These are phyloP conservation scores for Candida silvicultrix DNA, from an alignment of 805 yeast species.

Conservation along the genomic window DNA sequence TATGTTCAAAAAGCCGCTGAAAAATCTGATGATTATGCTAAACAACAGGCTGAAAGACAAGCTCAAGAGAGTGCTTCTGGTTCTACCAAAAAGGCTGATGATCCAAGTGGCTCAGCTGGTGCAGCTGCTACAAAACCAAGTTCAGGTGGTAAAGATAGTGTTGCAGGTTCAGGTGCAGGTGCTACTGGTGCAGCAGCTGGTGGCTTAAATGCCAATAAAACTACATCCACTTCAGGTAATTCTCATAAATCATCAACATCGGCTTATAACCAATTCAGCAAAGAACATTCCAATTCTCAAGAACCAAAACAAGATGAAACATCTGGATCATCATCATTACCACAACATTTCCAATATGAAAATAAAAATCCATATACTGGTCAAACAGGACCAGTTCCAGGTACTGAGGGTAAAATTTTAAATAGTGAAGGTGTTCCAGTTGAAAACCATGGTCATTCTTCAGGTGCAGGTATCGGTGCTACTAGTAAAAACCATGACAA, in stretches of 20 bases:
- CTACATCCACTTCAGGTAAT: neutral
- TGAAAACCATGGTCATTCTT: neutral
- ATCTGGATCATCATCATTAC: constrained; percentile 3
- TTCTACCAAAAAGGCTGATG: neutral
- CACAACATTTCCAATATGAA: constrained; percentile 2
- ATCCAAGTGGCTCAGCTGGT: neutral
- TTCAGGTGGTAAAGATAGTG: neutral
- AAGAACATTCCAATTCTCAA: neutral
- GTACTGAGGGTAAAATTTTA: neutral
- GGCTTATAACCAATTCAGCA: constrained; percentile 3
- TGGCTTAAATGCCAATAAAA: neutral
- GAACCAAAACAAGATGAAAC: neutral
- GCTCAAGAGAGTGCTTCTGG: neutral
- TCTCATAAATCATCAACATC: neutral
- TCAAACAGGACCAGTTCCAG: constrained; percentile 3
- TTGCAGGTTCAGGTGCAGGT: neutral
- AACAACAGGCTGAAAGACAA: neutral
- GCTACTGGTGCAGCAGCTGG: neutral
- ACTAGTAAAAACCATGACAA: neutral
- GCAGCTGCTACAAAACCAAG: neutral
- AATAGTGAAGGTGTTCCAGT: neutral
- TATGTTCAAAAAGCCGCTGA: constrained; percentile 11
- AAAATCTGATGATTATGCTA: constrained; percentile 8
- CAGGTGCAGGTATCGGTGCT: neutral
- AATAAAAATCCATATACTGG: constrained; percentile 4